A percentile compares a stretch with the other conserved stretches of the same genome.
These are phyloP conservation scores for Talaromyces atroroseus DNA, from an alignment of 2,329 filamentous ascomycete genomes.

Conservation along the genomic window DNA sequence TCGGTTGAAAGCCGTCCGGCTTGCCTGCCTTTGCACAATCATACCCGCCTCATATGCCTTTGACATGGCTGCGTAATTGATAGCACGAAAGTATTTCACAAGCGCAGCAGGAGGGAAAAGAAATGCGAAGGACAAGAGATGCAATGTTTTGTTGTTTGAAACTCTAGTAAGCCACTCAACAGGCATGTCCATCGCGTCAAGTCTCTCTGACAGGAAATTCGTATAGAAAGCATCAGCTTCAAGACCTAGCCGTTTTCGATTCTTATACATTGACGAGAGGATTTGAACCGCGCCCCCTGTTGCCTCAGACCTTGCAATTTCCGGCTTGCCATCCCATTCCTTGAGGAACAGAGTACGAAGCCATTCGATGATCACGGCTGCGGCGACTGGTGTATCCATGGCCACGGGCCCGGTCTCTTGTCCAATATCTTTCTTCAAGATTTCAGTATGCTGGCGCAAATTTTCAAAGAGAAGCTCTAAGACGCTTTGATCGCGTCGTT, in stretches of 20 bases:
- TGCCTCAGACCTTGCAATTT: conserved; percentile 63
- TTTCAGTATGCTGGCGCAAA: conserved; percentile 26
- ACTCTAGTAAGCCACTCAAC: conserved; percentile 62
- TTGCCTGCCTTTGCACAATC: conserved; percentile 42
- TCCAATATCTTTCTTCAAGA: conserved; percentile 12
- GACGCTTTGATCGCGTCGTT: conserved; percentile 26
- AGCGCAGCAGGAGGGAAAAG: conserved; percentile 69
- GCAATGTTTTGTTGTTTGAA: conserved; percentile 58
- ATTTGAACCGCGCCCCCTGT: conserved; percentile 74
- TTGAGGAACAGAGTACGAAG: conserved; percentile 64
- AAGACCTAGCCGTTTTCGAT: conserved; percentile 61
- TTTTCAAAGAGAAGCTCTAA: conserved; percentile 33
- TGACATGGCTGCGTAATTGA: conserved; percentile 85
- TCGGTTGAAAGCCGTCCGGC: conserved; percentile 38
- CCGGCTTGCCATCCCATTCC: conserved; percentile 72
- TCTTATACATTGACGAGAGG: conserved; percentile 67
- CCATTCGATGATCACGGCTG: conserved; percentile 39
- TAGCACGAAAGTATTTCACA: conserved; percentile 77
- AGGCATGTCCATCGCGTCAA: conserved; percentile 71
- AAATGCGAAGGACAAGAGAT: conserved; percentile 75
- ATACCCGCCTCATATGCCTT: conserved; percentile 66
- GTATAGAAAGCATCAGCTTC: conserved; percentile 66
- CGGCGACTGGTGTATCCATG: conserved; percentile 20
- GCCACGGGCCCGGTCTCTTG: background rate
- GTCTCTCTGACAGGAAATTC: conserved; percentile 67